A percentile compares a stretch with the other conserved stretches of the same genome.
These are phyloP conservation scores for Cystobasidium slooffiae DNA, from an alignment of 1,284 basidiomycete species.

Conservation along the genomic window DNA sequence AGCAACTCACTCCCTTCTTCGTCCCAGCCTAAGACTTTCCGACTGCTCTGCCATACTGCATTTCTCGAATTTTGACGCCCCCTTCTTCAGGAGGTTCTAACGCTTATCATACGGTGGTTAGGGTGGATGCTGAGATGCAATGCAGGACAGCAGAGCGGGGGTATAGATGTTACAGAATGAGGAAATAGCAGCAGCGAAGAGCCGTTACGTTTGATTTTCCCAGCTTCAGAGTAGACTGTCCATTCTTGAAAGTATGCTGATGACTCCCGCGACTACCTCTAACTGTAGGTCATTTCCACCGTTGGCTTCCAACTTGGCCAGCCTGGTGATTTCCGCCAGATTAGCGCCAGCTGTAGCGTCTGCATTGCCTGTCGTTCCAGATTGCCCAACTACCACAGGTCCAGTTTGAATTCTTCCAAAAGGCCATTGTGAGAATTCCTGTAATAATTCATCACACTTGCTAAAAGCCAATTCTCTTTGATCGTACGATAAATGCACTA, in stretches of 20 bases:
- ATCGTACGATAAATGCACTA: slow-evolving; percentile 82
- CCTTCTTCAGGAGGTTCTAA: no score
- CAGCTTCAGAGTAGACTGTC: slow-evolving; percentile 38
- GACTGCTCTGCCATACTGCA: no score
- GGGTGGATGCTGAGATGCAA: no score
- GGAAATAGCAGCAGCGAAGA: no score
- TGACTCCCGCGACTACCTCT: slow-evolving; percentile 84
- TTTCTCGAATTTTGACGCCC: no score
- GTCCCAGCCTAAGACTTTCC: no score
- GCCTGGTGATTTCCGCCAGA: slow-evolving; percentile 75
- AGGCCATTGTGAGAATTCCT: slow-evolving; percentile 87
- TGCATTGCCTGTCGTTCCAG: slow-evolving; percentile 55
- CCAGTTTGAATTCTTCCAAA: slow-evolving; percentile 65
- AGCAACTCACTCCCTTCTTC: no score
- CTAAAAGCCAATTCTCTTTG: slow-evolving; percentile 87
- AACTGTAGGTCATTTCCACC: slow-evolving; percentile 72
- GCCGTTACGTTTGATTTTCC: no score
- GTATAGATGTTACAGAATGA: no score
- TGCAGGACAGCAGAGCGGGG: no score
- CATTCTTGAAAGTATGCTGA: slow-evolving; percentile 56
- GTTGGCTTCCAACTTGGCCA: slow-evolving; percentile 65
- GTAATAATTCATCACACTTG: slow-evolving; percentile 86
- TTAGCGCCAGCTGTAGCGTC: slow-evolving; percentile 63
- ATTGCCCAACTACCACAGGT: slow-evolving; percentile 54
- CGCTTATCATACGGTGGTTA: no score